These are phyloP conservation scores for Eucalyptus brandiana DNA, from an alignment of 345 rosid genomes.

Conservation along the genomic window DNA sequence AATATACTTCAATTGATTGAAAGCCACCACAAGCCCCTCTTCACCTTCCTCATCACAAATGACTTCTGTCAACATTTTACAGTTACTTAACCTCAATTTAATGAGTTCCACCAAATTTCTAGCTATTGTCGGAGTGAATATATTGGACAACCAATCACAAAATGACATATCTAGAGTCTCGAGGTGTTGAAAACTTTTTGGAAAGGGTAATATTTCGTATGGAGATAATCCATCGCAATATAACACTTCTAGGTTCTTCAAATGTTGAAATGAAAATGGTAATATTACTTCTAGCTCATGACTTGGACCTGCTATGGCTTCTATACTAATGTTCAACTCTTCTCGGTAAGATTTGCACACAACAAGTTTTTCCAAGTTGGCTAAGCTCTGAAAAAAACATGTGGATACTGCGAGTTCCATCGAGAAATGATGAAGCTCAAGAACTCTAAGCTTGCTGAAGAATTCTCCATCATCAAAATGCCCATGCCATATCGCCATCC, in stretches of 20 bases:
- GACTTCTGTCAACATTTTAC: neutral
- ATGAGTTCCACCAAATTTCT: neutral
- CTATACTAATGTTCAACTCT: fast-evolving
- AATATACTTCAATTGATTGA: neutral
- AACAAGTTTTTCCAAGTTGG: no score
- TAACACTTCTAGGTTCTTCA: no score
- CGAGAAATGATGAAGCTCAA: fast-evolving
- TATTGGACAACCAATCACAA: neutral
- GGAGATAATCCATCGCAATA: no score
- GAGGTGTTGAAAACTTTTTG: fast-evolving
- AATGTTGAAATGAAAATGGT: no score
- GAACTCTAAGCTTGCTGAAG: no score
- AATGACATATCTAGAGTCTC: neutral
- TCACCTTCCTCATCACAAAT: neutral
- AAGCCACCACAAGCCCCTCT: neutral
- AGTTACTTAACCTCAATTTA: neutral
- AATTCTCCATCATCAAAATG: no score
- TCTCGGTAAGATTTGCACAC: fast-evolving
- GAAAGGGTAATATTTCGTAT: fast-evolving
- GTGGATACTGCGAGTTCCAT: fast-evolving
- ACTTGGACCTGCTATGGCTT: fast-evolving
- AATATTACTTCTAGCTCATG: no score
- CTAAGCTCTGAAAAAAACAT: fast-evolving
- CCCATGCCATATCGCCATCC: no score
- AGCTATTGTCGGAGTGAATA: neutral